Evolutionary conservation across 164 flowering plant genomes (phyloP).

Genomic region (Macadamia tetraphylla): DNA sequence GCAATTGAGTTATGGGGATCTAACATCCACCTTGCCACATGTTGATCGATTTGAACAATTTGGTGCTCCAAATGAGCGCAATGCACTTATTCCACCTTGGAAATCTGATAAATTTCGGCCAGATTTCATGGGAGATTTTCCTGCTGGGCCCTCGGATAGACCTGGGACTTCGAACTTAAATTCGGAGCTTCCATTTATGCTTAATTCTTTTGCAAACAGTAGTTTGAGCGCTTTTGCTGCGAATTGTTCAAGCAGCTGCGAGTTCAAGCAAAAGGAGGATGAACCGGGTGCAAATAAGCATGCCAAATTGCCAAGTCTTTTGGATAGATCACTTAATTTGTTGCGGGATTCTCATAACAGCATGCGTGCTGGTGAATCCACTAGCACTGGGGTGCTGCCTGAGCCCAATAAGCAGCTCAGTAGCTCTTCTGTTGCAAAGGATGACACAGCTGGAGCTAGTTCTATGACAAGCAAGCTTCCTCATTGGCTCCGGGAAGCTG

Average conservation of each 20-base stretch:
- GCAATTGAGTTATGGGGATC: constrained; percentile 64
- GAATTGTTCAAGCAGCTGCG: constrained; percentile 30
- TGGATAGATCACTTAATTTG: constrained; percentile 38
- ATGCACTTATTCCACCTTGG: constrained; percentile 42
- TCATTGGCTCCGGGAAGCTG: constrained; percentile 98
- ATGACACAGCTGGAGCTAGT: constrained; percentile 35
- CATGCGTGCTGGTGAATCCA: constrained; percentile 28
- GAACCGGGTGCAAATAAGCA: constrained; percentile 25
- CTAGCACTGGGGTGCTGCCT: constrained; percentile 20
- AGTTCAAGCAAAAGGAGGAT: constrained; percentile 38
- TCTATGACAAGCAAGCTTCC: constrained; percentile 65
- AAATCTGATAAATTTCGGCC: constrained; percentile 39
- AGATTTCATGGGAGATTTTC: constrained; percentile 33
- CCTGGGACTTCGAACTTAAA: constrained; percentile 33
- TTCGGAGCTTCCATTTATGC: constrained; percentile 43
- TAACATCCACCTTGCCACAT: constrained; percentile 28
- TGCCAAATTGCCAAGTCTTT: constrained; percentile 47
- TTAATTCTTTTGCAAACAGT: constrained; percentile 38
- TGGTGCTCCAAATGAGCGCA: constrained; percentile 28
- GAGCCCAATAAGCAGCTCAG: constrained; percentile 23
- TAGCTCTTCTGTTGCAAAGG: constrained; percentile 25
- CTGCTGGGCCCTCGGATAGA: constrained; percentile 40
- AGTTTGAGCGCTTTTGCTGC: constrained; percentile 37
- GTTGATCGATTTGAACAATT: constrained; percentile 35
- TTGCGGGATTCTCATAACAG: constrained; percentile 28